Evolutionary conservation across 768 basidiomycete species (phyloP).

Genomic region (Boletus vermiculosoides): DNA sequence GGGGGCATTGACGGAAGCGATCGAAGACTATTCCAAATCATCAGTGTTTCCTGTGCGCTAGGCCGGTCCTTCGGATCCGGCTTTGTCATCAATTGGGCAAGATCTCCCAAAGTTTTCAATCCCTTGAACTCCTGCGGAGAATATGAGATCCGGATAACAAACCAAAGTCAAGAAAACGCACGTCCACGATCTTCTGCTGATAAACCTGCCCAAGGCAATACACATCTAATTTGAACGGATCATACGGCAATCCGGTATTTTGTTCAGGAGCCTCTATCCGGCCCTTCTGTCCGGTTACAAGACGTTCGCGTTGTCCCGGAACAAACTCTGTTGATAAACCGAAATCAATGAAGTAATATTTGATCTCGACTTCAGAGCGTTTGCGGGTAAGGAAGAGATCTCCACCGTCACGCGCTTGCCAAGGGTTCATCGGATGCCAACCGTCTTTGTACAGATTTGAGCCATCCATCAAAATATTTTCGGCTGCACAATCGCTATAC

Average conservation of each 20-base stretch:
- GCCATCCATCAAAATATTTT: neutral
- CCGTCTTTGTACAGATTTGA: neutral
- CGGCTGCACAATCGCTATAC: neutral
- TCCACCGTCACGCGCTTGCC: neutral
- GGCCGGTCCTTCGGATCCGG: neutral
- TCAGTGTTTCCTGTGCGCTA: neutral
- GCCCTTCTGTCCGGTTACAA: neutral
- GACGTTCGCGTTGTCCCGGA: neutral
- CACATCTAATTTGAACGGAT: neutral
- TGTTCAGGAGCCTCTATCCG: neutral
- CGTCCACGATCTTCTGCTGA: neutral
- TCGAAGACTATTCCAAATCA: neutral
- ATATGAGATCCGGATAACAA: too few relatives aligned
- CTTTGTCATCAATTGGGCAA: neutral
- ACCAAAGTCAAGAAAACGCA: neutral
- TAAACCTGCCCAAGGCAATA: neutral
- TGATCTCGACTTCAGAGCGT: neutral
- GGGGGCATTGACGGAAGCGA: neutral
- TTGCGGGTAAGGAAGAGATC: neutral
- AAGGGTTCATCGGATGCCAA: neutral
- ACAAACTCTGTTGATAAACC: neutral
- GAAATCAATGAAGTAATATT: neutral
- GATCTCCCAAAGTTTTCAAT: neutral
- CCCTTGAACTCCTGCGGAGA: neutral
- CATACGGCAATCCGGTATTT: neutral